Base-by-base conservation (phyloP, 805 yeast genomes). In the Phaffomyces antillensis region DNA sequence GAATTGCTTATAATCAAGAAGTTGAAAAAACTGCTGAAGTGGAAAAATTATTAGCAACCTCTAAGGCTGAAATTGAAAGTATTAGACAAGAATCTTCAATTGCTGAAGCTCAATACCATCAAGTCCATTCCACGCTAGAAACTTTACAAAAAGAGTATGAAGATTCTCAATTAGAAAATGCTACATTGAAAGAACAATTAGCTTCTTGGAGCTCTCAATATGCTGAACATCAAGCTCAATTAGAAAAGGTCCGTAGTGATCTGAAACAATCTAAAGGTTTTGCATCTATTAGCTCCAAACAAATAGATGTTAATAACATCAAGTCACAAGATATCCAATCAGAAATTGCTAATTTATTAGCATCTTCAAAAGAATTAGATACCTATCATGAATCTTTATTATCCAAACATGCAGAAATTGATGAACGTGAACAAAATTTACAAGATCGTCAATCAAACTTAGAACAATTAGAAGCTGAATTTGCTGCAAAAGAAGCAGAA, bases 91-190 rank as follows among this genome's bases (percentile, higher is more conserved):
- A 87, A 54, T 70, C 86, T 1, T 76, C 87, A 0, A 73, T 86
- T 37, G 75, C 85, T 2, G 96, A 89, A 61, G 95, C 95, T 11
- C 83, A 77, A 54, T 75, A 76, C 55, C 83, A 86, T 61, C 79
- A 85, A 6, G 73, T 83, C 39, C 85, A 86, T 48, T 61, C 78
- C 0, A 79, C 83, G 50, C 70, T 83, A 50, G 79, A 77, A 52
- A 76, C 75, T 38, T 66, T 81, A 42, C 85, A 83, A 54, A 60
- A 72, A 5, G 72, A 75, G 17, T 69, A 83, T 39, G 86, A 83
- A 44, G 76, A 75, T 40, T 73, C 83, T n/a, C 90, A 86, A 64
- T 75, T 77, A 56, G 76, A 77, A 53, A 86, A 84, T 52, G 69
- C 76, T 15, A 58, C 74, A 4, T 66, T 85, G 55, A 86, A 83